phyloP scores from a whole-genome alignment of 73 alveolate species.

The Paramecium sexaurelia region DNA sequence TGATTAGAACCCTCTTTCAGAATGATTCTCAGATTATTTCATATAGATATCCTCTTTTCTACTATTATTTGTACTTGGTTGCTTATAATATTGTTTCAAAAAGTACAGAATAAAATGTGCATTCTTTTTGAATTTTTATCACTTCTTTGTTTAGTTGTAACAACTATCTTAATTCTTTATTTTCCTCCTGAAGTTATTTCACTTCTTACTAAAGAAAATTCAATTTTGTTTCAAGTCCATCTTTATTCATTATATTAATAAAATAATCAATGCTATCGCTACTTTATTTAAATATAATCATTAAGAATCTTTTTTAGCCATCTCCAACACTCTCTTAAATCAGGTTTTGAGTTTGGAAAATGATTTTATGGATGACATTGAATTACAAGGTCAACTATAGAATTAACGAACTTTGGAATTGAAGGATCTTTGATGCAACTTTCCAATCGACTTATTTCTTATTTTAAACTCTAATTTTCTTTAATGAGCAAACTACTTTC shows the following conservation, averaged over 20 bases:
- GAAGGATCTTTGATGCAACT: neutral
- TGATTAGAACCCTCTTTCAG: slow-evolving; percentile 43
- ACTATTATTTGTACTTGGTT: neutral
- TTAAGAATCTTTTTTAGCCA: slow-evolving; percentile 40
- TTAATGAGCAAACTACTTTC: slow-evolving; percentile 2
- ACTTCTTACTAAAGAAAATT: slow-evolving; percentile 39
- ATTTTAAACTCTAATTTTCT: neutral
- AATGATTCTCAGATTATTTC: neutral
- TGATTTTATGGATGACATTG: slow-evolving; percentile 37
- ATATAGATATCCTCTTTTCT: neutral
- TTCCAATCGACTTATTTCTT: neutral
- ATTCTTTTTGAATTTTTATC: slow-evolving; percentile 32
- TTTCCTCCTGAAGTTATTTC: neutral
- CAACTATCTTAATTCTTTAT: slow-evolving; percentile 24
- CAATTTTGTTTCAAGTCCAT: slow-evolving; percentile 48
- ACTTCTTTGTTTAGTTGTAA: slow-evolving; percentile 19
- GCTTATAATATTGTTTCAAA: neutral
- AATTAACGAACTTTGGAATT: slow-evolving; percentile 23
- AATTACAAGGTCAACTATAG: slow-evolving; percentile 18
- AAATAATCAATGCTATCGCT: neutral
- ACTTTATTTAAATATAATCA: slow-evolving; percentile 13
- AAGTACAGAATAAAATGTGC: neutral
- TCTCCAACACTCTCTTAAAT: slow-evolving; percentile 43
- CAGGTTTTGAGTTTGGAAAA: slow-evolving; percentile 18
- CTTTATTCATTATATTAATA: slow-evolving; percentile 27